These are phyloP conservation scores for Cryptomeria japonica DNA, from an alignment of 75 land plant genomes.

Conservation along the genomic window DNA sequence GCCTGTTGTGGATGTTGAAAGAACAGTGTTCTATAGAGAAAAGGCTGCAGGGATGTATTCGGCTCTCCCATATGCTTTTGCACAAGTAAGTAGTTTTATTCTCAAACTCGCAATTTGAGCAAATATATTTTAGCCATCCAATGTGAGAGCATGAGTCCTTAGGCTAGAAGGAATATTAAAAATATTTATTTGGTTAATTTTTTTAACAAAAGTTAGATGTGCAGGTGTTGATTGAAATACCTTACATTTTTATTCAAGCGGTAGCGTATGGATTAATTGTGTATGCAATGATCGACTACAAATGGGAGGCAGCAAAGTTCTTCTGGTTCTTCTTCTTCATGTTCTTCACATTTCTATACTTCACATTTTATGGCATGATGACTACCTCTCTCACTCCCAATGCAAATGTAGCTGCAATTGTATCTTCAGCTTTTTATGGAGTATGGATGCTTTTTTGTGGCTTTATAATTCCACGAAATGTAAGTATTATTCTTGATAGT, in stretches of 20 bases:
- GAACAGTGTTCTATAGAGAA: not conserved
- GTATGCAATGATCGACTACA: slow-evolving; percentile 37
- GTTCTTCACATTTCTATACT: slow-evolving; percentile 45
- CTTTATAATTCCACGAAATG: slow-evolving; percentile 32
- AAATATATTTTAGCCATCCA: too few relatives aligned
- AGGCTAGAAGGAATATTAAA: too few relatives aligned
- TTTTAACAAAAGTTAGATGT: not conserved
- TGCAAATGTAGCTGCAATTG: slow-evolving; percentile 33
- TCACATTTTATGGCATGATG: slow-evolving; percentile 54
- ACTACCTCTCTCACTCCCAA: slow-evolving; percentile 40
- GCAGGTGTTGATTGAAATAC: slow-evolving; percentile 52
- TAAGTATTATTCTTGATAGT: slow-evolving; percentile 12
- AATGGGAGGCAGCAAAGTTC: slow-evolving; percentile 44
- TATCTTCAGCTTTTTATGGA: slow-evolving; percentile 35
- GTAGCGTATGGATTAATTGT: slow-evolving; percentile 22
- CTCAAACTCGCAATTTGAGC: not conserved
- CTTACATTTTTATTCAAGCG: slow-evolving; percentile 35
- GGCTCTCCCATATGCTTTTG: not conserved
- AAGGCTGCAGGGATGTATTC: not conserved
- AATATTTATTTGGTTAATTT: too few relatives aligned
- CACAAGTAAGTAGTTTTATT: not conserved
- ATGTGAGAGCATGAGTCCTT: too few relatives aligned
- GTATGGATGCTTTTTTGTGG: slow-evolving; percentile 44
- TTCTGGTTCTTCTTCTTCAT: slow-evolving; percentile 36
- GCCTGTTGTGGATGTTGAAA: not conserved